phyloP scores from a whole-genome alignment of 2,329 filamentous ascomycete genomes.

The Fusarium veterinarium region DNA sequence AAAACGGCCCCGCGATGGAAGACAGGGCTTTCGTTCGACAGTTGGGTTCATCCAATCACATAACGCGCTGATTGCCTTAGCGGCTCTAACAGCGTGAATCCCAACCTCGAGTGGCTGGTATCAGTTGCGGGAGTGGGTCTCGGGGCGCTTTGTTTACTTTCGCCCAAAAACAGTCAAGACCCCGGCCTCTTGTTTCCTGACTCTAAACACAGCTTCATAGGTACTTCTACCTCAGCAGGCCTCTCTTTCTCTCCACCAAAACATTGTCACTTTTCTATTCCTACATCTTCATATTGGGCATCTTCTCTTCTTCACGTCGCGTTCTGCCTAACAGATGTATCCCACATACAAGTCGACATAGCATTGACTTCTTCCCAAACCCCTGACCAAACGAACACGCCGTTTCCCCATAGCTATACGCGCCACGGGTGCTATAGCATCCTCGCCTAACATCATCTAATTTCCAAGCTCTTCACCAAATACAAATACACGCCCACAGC shows the following conservation, averaged over 20 bases:
- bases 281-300: slow-evolving; percentile 21
- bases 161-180: slow-evolving; percentile 47
- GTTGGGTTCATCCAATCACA: slow-evolving; percentile 3
- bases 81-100: slow-evolving; percentile 1
- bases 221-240: slow-evolving; percentile 19
- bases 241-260: slow-evolving; percentile 30
- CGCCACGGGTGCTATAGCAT: slow-evolving; percentile 38
- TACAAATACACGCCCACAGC: slow-evolving; percentile 33
- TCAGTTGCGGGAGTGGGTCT: slow-evolving; percentile 21
- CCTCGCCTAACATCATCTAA: slow-evolving; percentile 29
- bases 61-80: not conserved
- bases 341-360: slow-evolving; percentile 17
- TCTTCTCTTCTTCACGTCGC: slow-evolving; percentile 27
- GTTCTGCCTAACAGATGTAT: slow-evolving; percentile 29
- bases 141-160: slow-evolving; percentile 51
- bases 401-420: slow-evolving; percentile 26
- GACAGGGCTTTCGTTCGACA: slow-evolving; percentile 8
- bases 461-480: slow-evolving; percentile 32
- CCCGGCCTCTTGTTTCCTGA: slow-evolving; percentile 27
- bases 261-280: slow-evolving; percentile 16
- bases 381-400: slow-evolving; percentile 19
- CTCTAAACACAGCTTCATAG: slow-evolving; percentile 36
- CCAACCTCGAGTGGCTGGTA: slow-evolving; percentile 16
- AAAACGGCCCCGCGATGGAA: slow-evolving; percentile 17
- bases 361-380: slow-evolving; percentile 33